Evolutionary conservation across 768 basidiomycete genomes (phyloP).

Genomic region (Coprinopsis cinerea): DNA sequence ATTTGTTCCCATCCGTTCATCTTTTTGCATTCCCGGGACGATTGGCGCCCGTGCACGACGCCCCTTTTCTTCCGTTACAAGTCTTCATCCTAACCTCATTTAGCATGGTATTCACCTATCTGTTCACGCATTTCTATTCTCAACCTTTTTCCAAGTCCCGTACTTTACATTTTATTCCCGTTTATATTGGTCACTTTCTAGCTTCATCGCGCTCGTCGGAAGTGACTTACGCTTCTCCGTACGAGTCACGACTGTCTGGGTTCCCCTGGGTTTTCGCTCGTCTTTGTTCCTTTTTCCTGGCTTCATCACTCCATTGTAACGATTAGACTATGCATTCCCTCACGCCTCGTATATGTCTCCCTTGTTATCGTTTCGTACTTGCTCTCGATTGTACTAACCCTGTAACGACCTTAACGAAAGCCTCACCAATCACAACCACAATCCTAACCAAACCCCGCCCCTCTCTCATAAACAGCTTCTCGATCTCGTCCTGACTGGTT

Average conservation of each 20-base stretch:
- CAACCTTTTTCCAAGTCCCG: background rate
- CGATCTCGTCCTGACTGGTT: too few species aligned
- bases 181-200: slow-evolving; percentile 8
- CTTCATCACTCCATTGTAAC: slow-evolving; percentile 52
- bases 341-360: slow-evolving; percentile 15
- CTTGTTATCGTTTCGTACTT: slow-evolving; percentile 24
- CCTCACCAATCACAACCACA: slow-evolving; percentile 1
- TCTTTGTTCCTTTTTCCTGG: slow-evolving; percentile 15
- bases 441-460: background rate
- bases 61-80: slow-evolving; percentile 14
- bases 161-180: slow-evolving; percentile 11
- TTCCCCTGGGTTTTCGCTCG: slow-evolving; percentile 2
- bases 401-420: slow-evolving; percentile 11
- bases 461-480: too few species aligned
- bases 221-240: slow-evolving; percentile 1
- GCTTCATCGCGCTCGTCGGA: background rate
- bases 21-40: slow-evolving; percentile 15
- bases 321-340: slow-evolving; percentile 61
- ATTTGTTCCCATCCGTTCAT: slow-evolving; percentile 7
- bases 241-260: background rate
- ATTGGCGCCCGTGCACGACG: slow-evolving; percentile 10
- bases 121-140: slow-evolving; percentile 3
- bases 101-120: slow-evolving; percentile 3
- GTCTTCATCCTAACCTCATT: slow-evolving; percentile 9
- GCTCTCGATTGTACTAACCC: slow-evolving; percentile 24